A percentile compares a stretch with the other conserved stretches of the same genome.
phyloP scores from a whole-genome alignment of 208 protist species.

The Trypanosoma caninum region DNA sequence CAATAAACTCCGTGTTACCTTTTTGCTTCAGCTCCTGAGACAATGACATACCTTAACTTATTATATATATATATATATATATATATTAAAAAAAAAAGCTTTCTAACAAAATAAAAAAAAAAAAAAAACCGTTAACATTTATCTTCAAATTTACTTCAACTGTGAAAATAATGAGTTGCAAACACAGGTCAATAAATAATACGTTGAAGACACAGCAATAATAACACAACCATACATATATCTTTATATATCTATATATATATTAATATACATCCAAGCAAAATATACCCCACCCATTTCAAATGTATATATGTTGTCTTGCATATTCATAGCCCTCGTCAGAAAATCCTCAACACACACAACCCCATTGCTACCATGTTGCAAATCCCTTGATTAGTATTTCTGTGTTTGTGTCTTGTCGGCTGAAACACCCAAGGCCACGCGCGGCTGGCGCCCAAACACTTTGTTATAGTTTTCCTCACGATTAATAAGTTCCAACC shows the following conservation, averaged over 20 bases:
- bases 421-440: slow-evolving; percentile 21
- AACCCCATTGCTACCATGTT: slow-evolving; percentile 9
- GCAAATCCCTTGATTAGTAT: background rate
- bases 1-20: slow-evolving; percentile 79
- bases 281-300: background rate
- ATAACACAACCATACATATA: background rate
- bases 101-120: slow-evolving; percentile 13
- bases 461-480: slow-evolving; percentile 95
- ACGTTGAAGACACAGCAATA: no score
- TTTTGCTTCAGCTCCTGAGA: slow-evolving; percentile 61
- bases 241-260: background rate
- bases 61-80: background rate
- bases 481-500: slow-evolving; percentile 92
- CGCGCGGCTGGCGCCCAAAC: slow-evolving; percentile 75
- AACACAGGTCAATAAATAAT: no score
- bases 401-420: slow-evolving; percentile 6
- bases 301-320: no score
- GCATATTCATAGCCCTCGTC: no score
- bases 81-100: background rate
- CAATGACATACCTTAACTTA: slow-evolving; percentile 17
- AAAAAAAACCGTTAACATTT: no score
- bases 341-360: slow-evolving; percentile 1
- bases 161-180: no score
- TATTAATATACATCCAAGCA: background rate
- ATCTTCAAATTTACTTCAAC: no score